phyloP scores from a whole-genome alignment of 2,329 filamentous ascomycete genomes.

The Lecanosticta acicola region DNA sequence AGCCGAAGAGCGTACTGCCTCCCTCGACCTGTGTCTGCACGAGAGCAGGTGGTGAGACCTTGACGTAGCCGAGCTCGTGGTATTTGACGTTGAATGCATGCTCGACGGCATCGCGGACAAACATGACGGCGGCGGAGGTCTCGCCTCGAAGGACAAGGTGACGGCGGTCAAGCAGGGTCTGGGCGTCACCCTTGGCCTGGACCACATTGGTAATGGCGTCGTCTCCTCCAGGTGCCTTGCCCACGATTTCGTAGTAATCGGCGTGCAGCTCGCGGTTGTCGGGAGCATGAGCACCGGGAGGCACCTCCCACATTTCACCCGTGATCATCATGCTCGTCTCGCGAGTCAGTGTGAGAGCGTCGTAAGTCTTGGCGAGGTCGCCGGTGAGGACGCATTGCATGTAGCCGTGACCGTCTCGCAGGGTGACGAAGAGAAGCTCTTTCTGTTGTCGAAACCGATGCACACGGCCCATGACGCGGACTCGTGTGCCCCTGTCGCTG shows the following conservation, averaged over 20 bases:
- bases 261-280: constrained; percentile 83
- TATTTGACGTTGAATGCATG: constrained; percentile 74
- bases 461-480: constrained; percentile 75
- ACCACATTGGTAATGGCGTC: constrained; percentile 87
- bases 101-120: constrained; percentile 75
- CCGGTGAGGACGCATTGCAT: constrained; percentile 81
- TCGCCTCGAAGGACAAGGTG: constrained; percentile 84
- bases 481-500: constrained; percentile 61
- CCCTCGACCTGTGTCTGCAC: constrained; percentile 96
- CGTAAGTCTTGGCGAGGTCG: constrained; percentile 83
- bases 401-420: constrained; percentile 76
- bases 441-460: constrained; percentile 78
- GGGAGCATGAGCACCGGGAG: constrained; percentile 69
- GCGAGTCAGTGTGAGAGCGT: constrained; percentile 75
- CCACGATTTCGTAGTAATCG: constrained; percentile 77
- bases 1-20: constrained; percentile 82
- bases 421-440: constrained; percentile 78
- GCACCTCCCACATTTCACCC: constrained; percentile 79
- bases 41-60: constrained; percentile 83
- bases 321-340: constrained; percentile 82
- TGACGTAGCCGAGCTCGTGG: constrained; percentile 68
- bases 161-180: constrained; percentile 72
- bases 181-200: constrained; percentile 61
- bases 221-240: constrained; percentile 74
- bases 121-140: constrained; percentile 76